phyloP scores from a whole-genome alignment of 2,329 filamentous ascomycete species.

The Mycosphaerella sp. region DNA sequence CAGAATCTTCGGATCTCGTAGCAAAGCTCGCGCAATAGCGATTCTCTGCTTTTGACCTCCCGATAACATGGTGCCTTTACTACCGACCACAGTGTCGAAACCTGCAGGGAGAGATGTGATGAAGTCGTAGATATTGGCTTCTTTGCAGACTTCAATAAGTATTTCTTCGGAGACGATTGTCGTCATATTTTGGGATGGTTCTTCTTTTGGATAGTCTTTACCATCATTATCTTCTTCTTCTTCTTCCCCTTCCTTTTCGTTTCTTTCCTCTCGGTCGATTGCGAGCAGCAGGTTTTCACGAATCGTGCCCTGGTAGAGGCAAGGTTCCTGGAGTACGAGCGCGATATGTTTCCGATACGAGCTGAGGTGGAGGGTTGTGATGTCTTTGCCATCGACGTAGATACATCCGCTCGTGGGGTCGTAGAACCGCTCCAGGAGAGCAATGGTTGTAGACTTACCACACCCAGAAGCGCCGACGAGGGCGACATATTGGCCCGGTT shows the following conservation, averaged over 20 bases:
- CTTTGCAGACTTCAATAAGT: conserved; percentile 43
- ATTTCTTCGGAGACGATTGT: conserved; percentile 32
- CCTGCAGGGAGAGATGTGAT: conserved; percentile 48
- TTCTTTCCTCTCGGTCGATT: conserved; percentile 34
- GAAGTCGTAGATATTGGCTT: conserved; percentile 50
- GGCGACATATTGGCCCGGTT: conserved; percentile 39
- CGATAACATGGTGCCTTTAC: conserved; percentile 44
- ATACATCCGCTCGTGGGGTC: conserved; percentile 38
- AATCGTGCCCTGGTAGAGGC: conserved; percentile 42
- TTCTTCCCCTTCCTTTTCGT: too few species aligned
- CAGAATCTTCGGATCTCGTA: conserved; percentile 48
- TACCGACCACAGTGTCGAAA: conserved; percentile 44
- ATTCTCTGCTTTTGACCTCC: conserved; percentile 54
- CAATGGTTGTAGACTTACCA: conserved; percentile 44
- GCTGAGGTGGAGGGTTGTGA: conserved; percentile 39
- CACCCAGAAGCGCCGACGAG: conserved; percentile 46
- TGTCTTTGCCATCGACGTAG: conserved; percentile 50
- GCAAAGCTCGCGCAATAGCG: conserved; percentile 49
- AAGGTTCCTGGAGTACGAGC: conserved; percentile 45
- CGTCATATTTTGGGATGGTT: conserved; percentile 15
- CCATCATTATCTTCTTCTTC: conserved; percentile 28
- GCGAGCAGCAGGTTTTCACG: conserved; percentile 35
- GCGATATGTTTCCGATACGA: conserved; percentile 40
- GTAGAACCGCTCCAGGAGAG: conserved; percentile 45
- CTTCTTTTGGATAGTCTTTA: conserved; percentile 35